phyloP scores from a whole-genome alignment of 2,329 filamentous ascomycete genomes.

The Pseudogymnoascus sp. region DNA sequence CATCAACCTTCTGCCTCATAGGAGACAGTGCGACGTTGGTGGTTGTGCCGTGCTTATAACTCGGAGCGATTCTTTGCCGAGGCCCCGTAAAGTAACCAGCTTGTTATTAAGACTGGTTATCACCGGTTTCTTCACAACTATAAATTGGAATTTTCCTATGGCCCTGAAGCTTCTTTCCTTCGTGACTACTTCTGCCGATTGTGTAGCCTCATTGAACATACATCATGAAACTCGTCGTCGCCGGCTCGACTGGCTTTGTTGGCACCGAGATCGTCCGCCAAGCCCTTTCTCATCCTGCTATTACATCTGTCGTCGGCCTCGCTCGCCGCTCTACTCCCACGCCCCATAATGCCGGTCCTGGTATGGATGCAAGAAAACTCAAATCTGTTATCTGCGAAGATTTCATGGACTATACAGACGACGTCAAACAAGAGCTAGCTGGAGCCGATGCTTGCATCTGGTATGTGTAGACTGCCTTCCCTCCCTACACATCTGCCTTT shows the following conservation, averaged over 20 bases:
- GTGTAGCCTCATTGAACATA: too few relatives aligned
- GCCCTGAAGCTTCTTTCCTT: background rate
- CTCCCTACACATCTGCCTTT: conserved; percentile 28
- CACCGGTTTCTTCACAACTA: background rate
- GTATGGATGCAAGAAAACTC: conserved; percentile 22
- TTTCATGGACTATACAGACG: conserved; percentile 26
- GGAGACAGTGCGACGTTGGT: background rate
- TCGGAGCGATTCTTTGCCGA: background rate
- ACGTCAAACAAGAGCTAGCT: conserved; percentile 24
- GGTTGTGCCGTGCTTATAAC: too few relatives aligned
- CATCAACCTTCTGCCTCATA: background rate
- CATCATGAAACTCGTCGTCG: too few relatives aligned
- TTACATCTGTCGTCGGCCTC: conserved; percentile 25
- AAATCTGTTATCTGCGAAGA: conserved; percentile 25
- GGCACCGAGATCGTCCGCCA: too few relatives aligned
- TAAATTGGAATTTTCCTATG: background rate
- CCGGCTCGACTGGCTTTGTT: too few relatives aligned
- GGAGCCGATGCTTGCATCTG: conserved; percentile 30
- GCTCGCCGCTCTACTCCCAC: conserved; percentile 17
- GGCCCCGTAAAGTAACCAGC: background rate
- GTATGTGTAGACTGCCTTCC: conserved; percentile 33
- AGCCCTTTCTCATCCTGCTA: conserved; percentile 18
- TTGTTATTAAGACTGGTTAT: background rate
- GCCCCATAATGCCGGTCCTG: background rate
- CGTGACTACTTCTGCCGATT: background rate